These are phyloP conservation scores for Pisolithus tinctorius DNA, from an alignment of 768 basidiomycete species.

Conservation along the genomic window DNA sequence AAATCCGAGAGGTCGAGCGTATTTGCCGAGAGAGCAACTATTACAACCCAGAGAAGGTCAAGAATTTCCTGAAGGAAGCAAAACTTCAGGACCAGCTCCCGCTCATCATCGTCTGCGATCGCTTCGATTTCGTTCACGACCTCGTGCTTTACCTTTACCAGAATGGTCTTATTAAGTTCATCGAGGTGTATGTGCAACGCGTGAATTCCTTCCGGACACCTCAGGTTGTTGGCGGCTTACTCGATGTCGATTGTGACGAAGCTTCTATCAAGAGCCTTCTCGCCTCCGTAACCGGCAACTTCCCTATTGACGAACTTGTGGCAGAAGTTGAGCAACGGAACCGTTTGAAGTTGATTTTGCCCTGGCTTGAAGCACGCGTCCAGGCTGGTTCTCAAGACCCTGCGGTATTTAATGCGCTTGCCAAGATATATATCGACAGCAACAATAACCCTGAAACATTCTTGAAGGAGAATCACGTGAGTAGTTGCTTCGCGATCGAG, in stretches of 20 bases:
- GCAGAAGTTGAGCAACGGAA: constrained; percentile 96
- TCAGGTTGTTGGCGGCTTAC: constrained; percentile 91
- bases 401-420: constrained; percentile 92
- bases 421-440: constrained; percentile 98
- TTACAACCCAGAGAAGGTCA: constrained; percentile 99
- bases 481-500: constrained; percentile 21
- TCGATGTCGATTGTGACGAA: constrained; percentile 99
- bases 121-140: constrained; percentile 99
- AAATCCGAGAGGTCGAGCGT: constrained; percentile 97
- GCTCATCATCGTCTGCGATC: constrained; percentile 99
- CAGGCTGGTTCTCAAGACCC: constrained; percentile 92
- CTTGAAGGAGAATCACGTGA: constrained; percentile 96
- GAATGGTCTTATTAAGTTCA: constrained; percentile 93
- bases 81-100: constrained; percentile 95
- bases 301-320: constrained; percentile 97
- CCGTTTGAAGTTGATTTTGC: constrained; percentile 91
- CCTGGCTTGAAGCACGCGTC: constrained; percentile 93
- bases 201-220: constrained; percentile 97
- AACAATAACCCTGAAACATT: constrained; percentile 98
- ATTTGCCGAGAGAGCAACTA: constrained; percentile 95
- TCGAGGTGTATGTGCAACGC: constrained; percentile 99
- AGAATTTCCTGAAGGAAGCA: constrained; percentile 99
- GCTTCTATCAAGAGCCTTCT: constrained; percentile 90
- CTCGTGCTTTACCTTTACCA: constrained; percentile 98
- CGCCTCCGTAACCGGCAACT: constrained; percentile 90